Evolutionary conservation across 257 asterid genomes (phyloP).

Genomic region (Solanum ossicruentum): DNA sequence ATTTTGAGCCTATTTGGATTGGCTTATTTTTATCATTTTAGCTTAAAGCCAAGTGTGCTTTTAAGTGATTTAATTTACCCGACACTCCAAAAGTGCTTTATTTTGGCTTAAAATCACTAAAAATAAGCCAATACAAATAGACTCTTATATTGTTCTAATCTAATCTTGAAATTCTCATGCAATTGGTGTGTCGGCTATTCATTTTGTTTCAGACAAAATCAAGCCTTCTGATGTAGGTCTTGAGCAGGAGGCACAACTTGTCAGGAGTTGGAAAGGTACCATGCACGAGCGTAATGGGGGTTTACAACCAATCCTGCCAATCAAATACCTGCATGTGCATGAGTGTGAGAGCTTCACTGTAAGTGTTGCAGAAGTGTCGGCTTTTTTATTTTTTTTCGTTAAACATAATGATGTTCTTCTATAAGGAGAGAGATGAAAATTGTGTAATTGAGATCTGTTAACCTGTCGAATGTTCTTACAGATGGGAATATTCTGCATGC

Average conservation of each 20-base stretch:
- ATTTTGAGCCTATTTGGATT: neutral
- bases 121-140: too few relatives aligned
- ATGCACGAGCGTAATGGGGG: constrained; percentile 43
- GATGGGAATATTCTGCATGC: constrained; percentile 99
- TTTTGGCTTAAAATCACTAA: too few relatives aligned
- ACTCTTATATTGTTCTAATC: neutral
- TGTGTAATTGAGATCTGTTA: neutral
- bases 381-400: neutral
- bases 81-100: too few relatives aligned
- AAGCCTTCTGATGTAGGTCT: constrained; percentile 99
- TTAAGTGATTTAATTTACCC: too few relatives aligned
- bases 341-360: constrained; percentile 91
- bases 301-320: constrained; percentile 37
- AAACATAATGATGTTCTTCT: neutral
- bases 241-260: constrained; percentile 89
- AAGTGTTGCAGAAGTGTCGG: constrained; percentile 18
- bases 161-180: neutral
- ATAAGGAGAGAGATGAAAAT: neutral
- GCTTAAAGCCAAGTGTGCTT: too few relatives aligned
- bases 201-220: constrained; percentile 66
- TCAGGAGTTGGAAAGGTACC: constrained; percentile 61
- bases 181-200: neutral
- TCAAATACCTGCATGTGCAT: constrained; percentile 76
- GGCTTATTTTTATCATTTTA: too few relatives aligned
- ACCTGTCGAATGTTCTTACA: constrained; percentile 22